Evolutionary conservation across 1,139 yeast genomes (phyloP).

Genomic region (Blastobotrys arbuscula): DNA sequence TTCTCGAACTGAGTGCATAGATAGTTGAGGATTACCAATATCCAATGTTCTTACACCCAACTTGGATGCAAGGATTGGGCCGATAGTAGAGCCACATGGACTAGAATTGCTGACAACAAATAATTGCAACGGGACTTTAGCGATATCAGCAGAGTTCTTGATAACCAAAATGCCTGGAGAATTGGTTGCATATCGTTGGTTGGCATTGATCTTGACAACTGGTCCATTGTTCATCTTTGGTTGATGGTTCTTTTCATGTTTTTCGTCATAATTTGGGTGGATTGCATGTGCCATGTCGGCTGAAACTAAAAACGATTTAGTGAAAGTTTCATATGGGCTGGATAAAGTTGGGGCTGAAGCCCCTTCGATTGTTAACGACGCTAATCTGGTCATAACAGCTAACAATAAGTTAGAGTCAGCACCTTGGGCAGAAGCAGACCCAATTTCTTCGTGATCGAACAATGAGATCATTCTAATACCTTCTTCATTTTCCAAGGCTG

Average conservation of each 20-base stretch:
- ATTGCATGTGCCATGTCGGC: conserved; percentile 98
- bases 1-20: conserved; percentile 95
- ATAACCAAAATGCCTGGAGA: conserved; percentile 80
- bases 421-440: conserved; percentile 91
- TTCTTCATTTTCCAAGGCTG: conserved; percentile 40
- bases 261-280: conserved; percentile 80
- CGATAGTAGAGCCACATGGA: conserved; percentile 95
- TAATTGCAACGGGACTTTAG: conserved; percentile 48
- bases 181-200: conserved; percentile 92
- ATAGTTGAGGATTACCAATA: conserved; percentile 87
- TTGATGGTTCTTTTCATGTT: conserved; percentile 71
- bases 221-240: conserved; percentile 88
- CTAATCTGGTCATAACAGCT: conserved; percentile 63
- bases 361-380: conserved; percentile 42
- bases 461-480: conserved; percentile 70
- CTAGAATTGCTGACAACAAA: conserved; percentile 90
- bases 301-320: conserved; percentile 82
- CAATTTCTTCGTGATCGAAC: conserved; percentile 95
- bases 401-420: conserved; percentile 91
- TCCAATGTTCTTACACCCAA: conserved; percentile 88
- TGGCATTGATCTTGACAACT: conserved; percentile 88
- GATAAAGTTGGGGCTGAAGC: conserved; percentile 36
- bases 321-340: conserved; percentile 50
- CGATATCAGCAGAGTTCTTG: conserved; percentile 62
- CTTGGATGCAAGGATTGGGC: conserved; percentile 85